phyloP scores from a whole-genome alignment of 2,329 filamentous ascomycete species.

The Penicillium sp. region DNA sequence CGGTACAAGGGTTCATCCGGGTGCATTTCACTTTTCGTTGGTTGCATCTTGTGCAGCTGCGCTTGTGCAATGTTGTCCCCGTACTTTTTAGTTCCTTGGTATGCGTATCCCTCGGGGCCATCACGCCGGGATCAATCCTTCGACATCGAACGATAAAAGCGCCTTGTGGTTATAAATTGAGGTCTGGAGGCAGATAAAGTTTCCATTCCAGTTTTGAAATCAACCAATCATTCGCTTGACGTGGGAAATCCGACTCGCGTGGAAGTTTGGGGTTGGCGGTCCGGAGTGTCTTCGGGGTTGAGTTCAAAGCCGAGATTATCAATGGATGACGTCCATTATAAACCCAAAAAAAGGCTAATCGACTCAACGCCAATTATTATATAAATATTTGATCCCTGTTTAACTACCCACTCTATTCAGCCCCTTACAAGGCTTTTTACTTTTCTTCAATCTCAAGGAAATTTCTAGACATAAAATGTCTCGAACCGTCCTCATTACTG shows the following conservation, averaged over 20 bases:
- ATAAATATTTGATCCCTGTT: not conserved
- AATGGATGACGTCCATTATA: conserved; percentile 3
- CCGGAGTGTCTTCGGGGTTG: not conserved
- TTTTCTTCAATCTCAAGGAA: too few relatives aligned
- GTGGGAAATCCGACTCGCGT: not conserved
- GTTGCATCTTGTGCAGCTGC: conserved; percentile 37
- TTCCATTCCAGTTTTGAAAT: not conserved
- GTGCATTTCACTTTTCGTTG: conserved; percentile 39
- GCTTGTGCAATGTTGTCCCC: conserved; percentile 6
- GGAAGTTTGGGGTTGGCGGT: not conserved
- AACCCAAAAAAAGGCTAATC: not conserved
- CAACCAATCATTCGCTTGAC: too few relatives aligned
- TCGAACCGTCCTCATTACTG: conserved; percentile 13
- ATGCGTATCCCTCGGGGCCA: not conserved
- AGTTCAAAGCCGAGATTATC: conserved; percentile 1
- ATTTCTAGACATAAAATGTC: not conserved
- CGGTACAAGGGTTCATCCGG: conserved; percentile 33
- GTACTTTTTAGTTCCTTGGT: not conserved
- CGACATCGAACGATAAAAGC: not conserved
- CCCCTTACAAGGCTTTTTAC: too few relatives aligned
- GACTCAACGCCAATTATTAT: not conserved
- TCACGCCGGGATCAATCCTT: not conserved
- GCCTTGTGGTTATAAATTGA: not conserved
- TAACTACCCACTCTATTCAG: too few relatives aligned
- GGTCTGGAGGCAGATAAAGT: too few relatives aligned